Evolutionary conservation across 2,329 filamentous ascomycete genomes (phyloP).

Genomic region (Fusarium tricinctum): DNA sequence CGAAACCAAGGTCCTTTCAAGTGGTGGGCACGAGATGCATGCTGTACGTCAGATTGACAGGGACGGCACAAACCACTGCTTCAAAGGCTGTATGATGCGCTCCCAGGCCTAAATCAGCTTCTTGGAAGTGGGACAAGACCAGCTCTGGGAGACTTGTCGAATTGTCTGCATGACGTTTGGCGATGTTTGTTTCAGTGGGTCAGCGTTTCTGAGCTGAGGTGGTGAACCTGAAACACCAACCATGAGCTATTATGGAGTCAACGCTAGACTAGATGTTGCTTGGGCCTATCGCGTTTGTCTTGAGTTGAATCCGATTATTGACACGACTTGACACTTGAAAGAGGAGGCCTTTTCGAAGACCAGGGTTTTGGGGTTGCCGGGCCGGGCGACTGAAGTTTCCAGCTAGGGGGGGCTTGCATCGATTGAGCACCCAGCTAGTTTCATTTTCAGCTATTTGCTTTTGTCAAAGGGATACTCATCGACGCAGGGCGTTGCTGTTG

Average conservation of each 20-base stretch:
- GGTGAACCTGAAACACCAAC: constrained; percentile 46
- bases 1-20: constrained; percentile 38
- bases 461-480: constrained; percentile 7
- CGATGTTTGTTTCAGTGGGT: constrained; percentile 46
- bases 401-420: constrained; percentile 7
- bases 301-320: constrained; percentile 33
- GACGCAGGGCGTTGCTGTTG: constrained; percentile 16
- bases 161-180: constrained; percentile 41
- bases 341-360: constrained; percentile 39
- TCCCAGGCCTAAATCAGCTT: constrained; percentile 30
- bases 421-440: constrained; percentile 8
- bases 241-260: constrained; percentile 44
- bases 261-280: constrained; percentile 29
- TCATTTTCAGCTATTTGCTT: constrained; percentile 21
- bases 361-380: constrained; percentile 30
- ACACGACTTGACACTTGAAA: constrained; percentile 31
- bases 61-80: constrained; percentile 28
- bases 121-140: constrained; percentile 32
- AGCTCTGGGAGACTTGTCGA: constrained; percentile 20
- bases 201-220: constrained; percentile 38
- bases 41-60: constrained; percentile 35
- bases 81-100: constrained; percentile 34
- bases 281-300: constrained; percentile 30
- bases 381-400: constrained; percentile 18
- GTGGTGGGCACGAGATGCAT: constrained; percentile 31